Conservation (phyloP, 2,329 filamentous ascomycete species). For the Didymella arachidicola region DNA sequence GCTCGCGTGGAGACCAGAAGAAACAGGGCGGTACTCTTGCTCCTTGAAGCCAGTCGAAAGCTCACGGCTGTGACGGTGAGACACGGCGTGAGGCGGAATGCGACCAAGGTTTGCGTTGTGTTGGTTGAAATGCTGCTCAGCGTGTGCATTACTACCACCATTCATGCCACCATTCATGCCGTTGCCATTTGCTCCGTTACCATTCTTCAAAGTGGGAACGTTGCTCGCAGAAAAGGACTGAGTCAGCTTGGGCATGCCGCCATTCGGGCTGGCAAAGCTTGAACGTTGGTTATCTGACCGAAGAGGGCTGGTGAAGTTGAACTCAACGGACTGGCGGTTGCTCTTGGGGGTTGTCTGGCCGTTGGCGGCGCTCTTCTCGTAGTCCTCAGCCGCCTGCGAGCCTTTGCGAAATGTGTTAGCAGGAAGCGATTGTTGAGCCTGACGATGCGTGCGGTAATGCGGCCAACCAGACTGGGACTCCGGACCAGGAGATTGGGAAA, state of each 20-base stretch:
- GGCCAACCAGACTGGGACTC: conserved; percentile 66
- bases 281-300: conserved; percentile 54
- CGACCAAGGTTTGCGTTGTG: conserved; percentile 85
- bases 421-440: conserved; percentile 66
- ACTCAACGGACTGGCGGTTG: conserved; percentile 59
- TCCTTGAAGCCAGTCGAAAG: conserved; percentile 61
- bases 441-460: conserved; percentile 69
- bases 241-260: conserved; percentile 77
- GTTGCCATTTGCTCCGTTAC: conserved; percentile 55
- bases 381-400: conserved; percentile 44
- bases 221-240: conserved; percentile 92
- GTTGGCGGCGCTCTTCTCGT: conserved; percentile 48
- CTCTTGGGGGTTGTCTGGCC: conserved; percentile 53
- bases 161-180: conserved; percentile 26
- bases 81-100: conserved; percentile 72
- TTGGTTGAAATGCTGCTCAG: conserved; percentile 68
- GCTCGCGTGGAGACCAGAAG: conserved; percentile 79
- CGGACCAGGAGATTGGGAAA: conserved; percentile 70
- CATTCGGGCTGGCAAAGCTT: conserved; percentile 61
- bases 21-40: conserved; percentile 65
- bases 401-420: conserved; percentile 60
- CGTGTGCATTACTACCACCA: conserved; percentile 57
- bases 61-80: conserved; percentile 76
- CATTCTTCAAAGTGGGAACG: conserved; percentile 81
- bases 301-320: conserved; percentile 50